Conservation (phyloP, 83 land plant genomes). For the Thuja plicata region DNA sequence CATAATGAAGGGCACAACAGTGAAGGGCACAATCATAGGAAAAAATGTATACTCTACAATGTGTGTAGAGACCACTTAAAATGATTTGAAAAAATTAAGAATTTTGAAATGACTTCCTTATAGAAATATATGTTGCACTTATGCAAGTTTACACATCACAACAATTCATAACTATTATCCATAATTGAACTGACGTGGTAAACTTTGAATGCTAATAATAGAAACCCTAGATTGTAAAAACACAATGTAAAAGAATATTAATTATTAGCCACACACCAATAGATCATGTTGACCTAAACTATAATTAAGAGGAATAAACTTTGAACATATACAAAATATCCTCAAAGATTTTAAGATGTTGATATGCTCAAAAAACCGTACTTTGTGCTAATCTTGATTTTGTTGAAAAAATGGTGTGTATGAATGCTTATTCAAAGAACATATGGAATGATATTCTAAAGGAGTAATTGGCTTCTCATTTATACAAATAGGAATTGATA, state of each 20-base stretch:
- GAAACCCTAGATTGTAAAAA: neutral
- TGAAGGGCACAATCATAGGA: neutral
- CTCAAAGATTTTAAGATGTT: neutral
- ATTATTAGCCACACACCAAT: neutral
- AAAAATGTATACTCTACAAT: neutral
- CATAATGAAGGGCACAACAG: too few species aligned
- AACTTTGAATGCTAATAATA: neutral
- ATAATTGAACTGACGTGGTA: neutral
- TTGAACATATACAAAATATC: neutral
- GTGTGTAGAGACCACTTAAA: neutral
- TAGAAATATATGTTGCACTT: neutral
- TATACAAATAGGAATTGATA: neutral
- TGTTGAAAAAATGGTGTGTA: neutral
- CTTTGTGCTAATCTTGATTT: too few species aligned
- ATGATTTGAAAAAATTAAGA: neutral
- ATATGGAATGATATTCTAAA: neutral
- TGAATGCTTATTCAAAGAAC: neutral
- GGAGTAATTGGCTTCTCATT: neutral
- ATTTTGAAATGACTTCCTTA: neutral
- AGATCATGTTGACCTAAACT: neutral
- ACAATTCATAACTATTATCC: neutral
- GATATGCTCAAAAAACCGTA: neutral
- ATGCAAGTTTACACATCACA: neutral
- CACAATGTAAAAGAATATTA: neutral
- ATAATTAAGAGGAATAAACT: neutral